Evolutionary conservation across 2,329 filamentous ascomycete species (phyloP).

Genomic region (Ascochyta lentis): DNA sequence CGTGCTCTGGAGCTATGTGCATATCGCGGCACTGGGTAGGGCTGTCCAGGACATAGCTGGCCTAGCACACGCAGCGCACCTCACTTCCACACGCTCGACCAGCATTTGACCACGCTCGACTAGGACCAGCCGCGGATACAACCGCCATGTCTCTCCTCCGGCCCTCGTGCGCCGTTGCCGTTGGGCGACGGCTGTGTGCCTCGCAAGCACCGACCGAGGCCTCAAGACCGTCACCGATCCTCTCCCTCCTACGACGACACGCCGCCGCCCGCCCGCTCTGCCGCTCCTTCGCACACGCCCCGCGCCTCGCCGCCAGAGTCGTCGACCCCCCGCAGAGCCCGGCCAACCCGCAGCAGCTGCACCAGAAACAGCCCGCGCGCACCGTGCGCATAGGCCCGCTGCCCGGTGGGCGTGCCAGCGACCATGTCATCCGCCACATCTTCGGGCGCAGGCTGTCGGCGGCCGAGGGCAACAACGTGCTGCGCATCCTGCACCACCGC

Average conservation of each 20-base stretch:
- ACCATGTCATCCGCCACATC: constrained; percentile 33
- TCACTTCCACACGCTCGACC: neutral
- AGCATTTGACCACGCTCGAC: neutral
- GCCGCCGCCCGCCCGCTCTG: constrained; percentile 21
- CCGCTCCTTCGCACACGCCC: constrained; percentile 35
- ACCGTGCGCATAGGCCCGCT: constrained; percentile 43
- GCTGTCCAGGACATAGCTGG: constrained; percentile 5
- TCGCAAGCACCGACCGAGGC: constrained; percentile 21
- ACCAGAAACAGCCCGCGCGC: constrained; percentile 32
- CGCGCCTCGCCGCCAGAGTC: constrained; percentile 33
- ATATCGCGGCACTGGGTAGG: neutral
- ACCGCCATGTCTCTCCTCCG: constrained; percentile 38
- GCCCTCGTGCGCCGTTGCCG: constrained; percentile 33
- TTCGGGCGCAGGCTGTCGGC: constrained; percentile 41
- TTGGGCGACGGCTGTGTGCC: constrained; percentile 40
- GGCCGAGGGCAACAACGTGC: constrained; percentile 43
- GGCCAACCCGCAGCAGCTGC: constrained; percentile 17
- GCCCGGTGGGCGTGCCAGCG: constrained; percentile 37
- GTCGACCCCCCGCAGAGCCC: constrained; percentile 33
- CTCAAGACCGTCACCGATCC: constrained; percentile 21
- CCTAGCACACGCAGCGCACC: neutral
- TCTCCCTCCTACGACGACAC: constrained; percentile 28
- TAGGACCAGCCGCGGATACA: neutral
- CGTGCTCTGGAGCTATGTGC: constrained; percentile 11
- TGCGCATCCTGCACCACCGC: constrained; percentile 50